A percentile compares a stretch with the other conserved stretches of the same genome.
Evolutionary conservation across 225 moss, liverwort and hornwort genomes (phyloP).

Genomic region (Climacium dendroides): DNA sequence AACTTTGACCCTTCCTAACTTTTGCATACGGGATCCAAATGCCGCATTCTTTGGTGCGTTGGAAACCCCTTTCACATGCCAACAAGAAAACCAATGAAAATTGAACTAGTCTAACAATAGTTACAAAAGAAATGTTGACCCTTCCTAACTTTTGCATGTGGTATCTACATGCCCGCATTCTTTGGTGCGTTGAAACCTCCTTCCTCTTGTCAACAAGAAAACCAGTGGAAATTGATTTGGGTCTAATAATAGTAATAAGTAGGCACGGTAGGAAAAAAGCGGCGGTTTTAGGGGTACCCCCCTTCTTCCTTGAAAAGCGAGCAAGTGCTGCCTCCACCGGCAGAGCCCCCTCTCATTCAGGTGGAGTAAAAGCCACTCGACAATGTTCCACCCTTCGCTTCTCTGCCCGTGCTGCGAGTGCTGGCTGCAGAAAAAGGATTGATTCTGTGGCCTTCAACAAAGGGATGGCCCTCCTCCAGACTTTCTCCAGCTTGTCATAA

Average conservation of each 20-base stretch:
- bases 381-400: neutral
- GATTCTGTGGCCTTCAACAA: neutral
- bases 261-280: neutral
- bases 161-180: neutral
- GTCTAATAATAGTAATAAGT: neutral
- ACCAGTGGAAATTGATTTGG: neutral
- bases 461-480: neutral
- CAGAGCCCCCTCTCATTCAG: neutral
- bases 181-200: neutral
- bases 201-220: neutral
- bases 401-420: too few species aligned
- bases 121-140: neutral
- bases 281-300: neutral
- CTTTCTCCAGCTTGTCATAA: neutral
- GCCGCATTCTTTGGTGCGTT: rapidly evolving
- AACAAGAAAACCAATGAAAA: neutral
- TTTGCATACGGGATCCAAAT: neutral
- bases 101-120: neutral
- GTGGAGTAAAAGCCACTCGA: neutral
- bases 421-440: neutral
- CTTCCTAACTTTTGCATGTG: neutral
- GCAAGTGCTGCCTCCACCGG: neutral
- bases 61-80: neutral
- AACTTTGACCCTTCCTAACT: neutral
- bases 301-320: neutral